phyloP scores from a whole-genome alignment of 352 stramenopile species.

The Globisporangium barbulae region DNA sequence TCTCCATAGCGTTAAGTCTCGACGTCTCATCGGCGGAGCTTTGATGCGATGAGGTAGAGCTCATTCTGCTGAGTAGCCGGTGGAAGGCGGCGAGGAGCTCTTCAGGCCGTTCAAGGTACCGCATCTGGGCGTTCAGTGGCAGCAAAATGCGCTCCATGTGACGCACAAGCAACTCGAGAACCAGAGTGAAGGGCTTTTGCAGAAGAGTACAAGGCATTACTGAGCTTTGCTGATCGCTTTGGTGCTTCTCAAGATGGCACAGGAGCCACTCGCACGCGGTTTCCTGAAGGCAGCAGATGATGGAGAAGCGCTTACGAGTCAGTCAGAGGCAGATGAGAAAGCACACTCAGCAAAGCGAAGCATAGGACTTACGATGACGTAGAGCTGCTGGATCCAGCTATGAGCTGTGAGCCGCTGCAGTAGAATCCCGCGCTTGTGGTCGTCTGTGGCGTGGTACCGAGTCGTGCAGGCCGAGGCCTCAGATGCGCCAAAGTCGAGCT shows the following conservation, averaged over 20 bases:
- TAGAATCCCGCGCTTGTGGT: conserved; percentile 3
- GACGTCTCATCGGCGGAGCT: background rate
- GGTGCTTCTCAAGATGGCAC: conserved; percentile 1
- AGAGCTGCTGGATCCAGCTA: conserved; percentile 25
- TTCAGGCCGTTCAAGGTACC: conserved; percentile 10
- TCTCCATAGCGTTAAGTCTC: background rate
- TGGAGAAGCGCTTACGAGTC: background rate
- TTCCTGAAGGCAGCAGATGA: conserved; percentile 1
- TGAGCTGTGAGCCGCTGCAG: conserved; percentile 15
- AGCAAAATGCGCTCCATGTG: background rate
- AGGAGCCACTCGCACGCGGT: conserved; percentile 8
- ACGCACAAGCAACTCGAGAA: background rate
- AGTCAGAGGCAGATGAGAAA: background rate
- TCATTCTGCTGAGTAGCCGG: background rate
- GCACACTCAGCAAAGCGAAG: background rate
- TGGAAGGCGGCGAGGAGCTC: background rate
- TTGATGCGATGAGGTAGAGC: background rate
- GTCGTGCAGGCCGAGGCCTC: background rate
- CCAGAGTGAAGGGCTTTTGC: background rate
- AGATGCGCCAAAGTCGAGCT: conserved; percentile 17
- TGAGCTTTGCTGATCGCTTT: background rate
- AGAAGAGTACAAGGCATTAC: too few relatives aligned
- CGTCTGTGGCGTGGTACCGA: background rate
- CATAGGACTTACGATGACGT: conserved; percentile 20
- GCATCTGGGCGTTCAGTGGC: conserved; percentile 1